Evolutionary conservation across 192 early-diverging fungal genomes (phyloP).

Genomic region (Oehlia diaphana): DNA sequence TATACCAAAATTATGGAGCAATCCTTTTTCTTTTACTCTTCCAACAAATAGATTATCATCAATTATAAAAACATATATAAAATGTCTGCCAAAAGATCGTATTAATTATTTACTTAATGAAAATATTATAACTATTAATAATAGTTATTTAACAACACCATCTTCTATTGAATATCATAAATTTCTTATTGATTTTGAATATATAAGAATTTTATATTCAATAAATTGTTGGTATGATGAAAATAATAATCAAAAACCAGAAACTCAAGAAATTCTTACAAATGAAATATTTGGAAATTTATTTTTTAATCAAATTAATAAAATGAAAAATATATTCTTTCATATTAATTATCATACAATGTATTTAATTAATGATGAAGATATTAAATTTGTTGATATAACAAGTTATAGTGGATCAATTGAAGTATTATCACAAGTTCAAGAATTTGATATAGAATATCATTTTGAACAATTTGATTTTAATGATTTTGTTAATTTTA

Average conservation of each 20-base stretch:
- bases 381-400: neutral
- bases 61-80: neutral
- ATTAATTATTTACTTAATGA: neutral
- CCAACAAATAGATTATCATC: neutral
- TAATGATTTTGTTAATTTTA: neutral
- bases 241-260: neutral
- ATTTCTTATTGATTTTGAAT: neutral
- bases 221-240: neutral
- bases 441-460: neutral
- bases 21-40: neutral
- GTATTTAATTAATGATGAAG: neutral
- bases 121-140: neutral
- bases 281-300: neutral
- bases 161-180: neutral
- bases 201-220: neutral
- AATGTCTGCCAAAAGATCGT: neutral
- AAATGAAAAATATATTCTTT: neutral
- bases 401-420: neutral
- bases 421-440: neutral
- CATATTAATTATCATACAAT: neutral
- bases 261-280: neutral
- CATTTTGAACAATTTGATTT: neutral
- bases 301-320: neutral
- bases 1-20: neutral
- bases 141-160: neutral